These are phyloP conservation scores for Nakataea oryzae DNA, from an alignment of 2,329 filamentous ascomycete genomes.

Conservation along the genomic window DNA sequence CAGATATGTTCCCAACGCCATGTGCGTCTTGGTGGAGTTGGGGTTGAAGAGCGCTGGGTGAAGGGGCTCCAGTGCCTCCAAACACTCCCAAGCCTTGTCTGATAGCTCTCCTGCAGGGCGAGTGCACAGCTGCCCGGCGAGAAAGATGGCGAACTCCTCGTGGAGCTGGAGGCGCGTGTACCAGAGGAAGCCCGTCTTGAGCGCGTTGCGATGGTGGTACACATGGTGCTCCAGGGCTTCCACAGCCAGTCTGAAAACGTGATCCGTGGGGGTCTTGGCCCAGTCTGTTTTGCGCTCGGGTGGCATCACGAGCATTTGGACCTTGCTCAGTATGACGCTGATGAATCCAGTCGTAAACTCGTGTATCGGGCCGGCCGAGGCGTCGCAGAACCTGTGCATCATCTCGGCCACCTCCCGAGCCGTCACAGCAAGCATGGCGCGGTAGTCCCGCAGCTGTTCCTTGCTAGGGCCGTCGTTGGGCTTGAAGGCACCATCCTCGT, in stretches of 20 bases:
- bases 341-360: slow-evolving; percentile 36
- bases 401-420: slow-evolving; percentile 31
- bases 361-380: slow-evolving; percentile 40
- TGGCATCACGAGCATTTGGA: slow-evolving; percentile 35
- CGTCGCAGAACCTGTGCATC: slow-evolving; percentile 39
- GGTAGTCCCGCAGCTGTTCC: slow-evolving; percentile 29
- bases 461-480: slow-evolving; percentile 12
- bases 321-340: slow-evolving; percentile 35
- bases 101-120: slow-evolving; percentile 37
- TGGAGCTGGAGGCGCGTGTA: slow-evolving; percentile 44
- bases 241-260: slow-evolving; percentile 44
- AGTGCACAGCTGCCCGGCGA: slow-evolving; percentile 41
- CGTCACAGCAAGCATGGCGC: slow-evolving; percentile 28
- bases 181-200: slow-evolving; percentile 41
- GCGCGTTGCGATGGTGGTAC: slow-evolving; percentile 29
- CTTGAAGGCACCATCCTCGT: slow-evolving; percentile 23
- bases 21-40: slow-evolving; percentile 31
- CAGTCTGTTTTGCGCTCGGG: slow-evolving; percentile 30
- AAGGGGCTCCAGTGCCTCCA: slow-evolving; percentile 34
- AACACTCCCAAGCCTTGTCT: slow-evolving; percentile 40
- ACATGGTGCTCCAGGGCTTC: slow-evolving; percentile 36
- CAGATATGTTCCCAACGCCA: slow-evolving; percentile 33
- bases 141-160: slow-evolving; percentile 42
- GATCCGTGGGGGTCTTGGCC: slow-evolving; percentile 22
- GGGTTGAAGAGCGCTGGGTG: slow-evolving; percentile 40